These are phyloP conservation scores for Mortierella sp. DNA, from an alignment of 371 early-diverging fungal genomes.

Conservation along the genomic window DNA sequence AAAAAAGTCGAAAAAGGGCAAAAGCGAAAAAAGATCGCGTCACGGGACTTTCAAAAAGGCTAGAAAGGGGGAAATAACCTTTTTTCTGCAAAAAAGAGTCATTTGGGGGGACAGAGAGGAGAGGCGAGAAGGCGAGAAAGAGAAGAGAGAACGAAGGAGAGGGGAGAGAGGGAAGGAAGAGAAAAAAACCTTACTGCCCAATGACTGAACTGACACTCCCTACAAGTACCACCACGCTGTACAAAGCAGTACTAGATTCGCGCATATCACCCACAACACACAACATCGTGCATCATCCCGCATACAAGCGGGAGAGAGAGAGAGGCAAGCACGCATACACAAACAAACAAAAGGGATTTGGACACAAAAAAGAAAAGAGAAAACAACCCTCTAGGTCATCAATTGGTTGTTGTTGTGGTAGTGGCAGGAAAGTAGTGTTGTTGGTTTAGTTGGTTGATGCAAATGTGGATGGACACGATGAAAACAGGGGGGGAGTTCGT, in stretches of 20 bases:
- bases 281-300: constrained; percentile 5
- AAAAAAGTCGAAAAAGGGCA: neutral
- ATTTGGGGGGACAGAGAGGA: neutral
- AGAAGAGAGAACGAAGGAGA: neutral
- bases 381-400: neutral
- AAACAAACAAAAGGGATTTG: neutral
- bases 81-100: constrained; percentile 7
- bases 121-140: constrained; percentile 9
- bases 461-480: too few relatives aligned
- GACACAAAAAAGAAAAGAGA: neutral
- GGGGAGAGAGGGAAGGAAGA: neutral
- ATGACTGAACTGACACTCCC: neutral
- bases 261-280: constrained; percentile 7
- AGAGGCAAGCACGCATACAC: neutral
- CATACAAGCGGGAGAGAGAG: neutral
- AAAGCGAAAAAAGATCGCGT: neutral
- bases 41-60: neutral
- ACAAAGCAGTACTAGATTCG: neutral
- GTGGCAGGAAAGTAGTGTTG: constrained; percentile 8
- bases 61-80: neutral
- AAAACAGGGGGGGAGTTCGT: too few relatives aligned
- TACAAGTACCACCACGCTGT: neutral
- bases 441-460: too few relatives aligned
- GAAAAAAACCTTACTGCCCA: neutral
- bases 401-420: neutral